Base-by-base conservation (phyloP, 2,329 filamentous ascomycete species). In the Neocucurbitaria cava region DNA sequence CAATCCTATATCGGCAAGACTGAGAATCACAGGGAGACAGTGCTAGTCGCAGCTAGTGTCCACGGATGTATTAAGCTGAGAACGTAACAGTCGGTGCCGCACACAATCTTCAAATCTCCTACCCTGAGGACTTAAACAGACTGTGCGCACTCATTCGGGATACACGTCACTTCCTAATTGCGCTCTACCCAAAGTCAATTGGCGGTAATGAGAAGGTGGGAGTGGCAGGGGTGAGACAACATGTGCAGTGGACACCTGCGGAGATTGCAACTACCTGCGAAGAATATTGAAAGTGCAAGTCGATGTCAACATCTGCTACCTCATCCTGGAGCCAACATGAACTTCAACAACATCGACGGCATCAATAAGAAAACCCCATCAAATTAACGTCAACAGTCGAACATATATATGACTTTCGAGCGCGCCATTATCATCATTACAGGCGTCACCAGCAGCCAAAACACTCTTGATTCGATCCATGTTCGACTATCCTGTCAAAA, bases 11-110 rank as follows among this genome's bases (percentile, higher is more conserved):
- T 18, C 23, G 28, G 23, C 17, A 20, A n/a, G 41, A 45, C 53
- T 59, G 44, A 59, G 40, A 10, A 17, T 6, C 31, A 18, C 39
- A 56, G 53, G 42, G 53, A 49, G 3, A 43, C 47, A 8, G 41
- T 39, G 15, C 10, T 40, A 18, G 33, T 39, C 15, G 23, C 45
- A 9, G n/a, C 23, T 15, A 15, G 24, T 23, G n/a, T n/a, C n/a
- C n/a, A n/a, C n/a, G n/a, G n/a, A 18, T 47, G 24, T 28, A 15
- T 20, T 46, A 39, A n/a, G 13, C 18, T 2, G 4, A 20, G 18
- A 8, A 23, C 21, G 18, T 39, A 18, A 15, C 9, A 7, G 20
- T n/a, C 5, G 20, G 20, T 13, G 36, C 9, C 20, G 10, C 13
- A 3, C 23, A 13, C 21, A 24, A 11, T 8, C 38, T n/a, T n/a